Base-by-base conservation (phyloP, 768 basidiomycete species). In the Rhizopogon rudus region DNA sequence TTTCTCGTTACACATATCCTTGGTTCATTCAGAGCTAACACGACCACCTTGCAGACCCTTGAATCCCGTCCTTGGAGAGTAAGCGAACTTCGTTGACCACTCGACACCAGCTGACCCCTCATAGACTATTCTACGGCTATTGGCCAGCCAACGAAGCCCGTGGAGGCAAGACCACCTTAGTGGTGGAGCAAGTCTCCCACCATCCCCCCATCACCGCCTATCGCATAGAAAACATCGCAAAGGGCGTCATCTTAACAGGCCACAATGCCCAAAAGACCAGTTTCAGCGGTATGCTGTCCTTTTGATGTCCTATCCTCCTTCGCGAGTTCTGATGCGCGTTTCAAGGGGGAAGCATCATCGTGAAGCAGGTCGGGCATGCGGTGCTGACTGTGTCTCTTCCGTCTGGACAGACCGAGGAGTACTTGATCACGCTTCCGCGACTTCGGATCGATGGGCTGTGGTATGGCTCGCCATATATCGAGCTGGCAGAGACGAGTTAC, bases 181-280 rank as follows among this genome's bases (percentile, higher is more conserved):
- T 89, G 40, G 93, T 95, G 3, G 94, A 98, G 72, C 94, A 98
- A 67, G 96, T 98, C 45, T 98, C 96, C 20, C 96, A 99, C 66
- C 96, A 99, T 66, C 88, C 90, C 1, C 88, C 90, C 7, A 86
- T 91, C 63, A 91, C 91, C 42, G 91, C 86, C 22, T 96, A 94
- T 71, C 79, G 83, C 68, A 91, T 98, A 61, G 82, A 86, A 73
- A 98, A 98, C 75, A 72, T 81, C 51, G 63, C 76, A 29, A 91
- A 91, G 65, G 87, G 90, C 1, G 67, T 98, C 52, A 72, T 80
- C 46, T 80, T 95, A 51, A 81, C 82, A 31, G 96, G 96, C 13
- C 92, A 95, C 69, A 93, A 84, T 63, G 96, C 93, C 7, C 95
- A 98, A 74, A 96, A 97, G 81, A 98, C 96, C 16, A 85, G 82